Evolutionary conservation across 257 asterid genomes (phyloP), one percentile per base, ranked within the genome.

Genomic region (Haberlea rhodopensis): DNA sequence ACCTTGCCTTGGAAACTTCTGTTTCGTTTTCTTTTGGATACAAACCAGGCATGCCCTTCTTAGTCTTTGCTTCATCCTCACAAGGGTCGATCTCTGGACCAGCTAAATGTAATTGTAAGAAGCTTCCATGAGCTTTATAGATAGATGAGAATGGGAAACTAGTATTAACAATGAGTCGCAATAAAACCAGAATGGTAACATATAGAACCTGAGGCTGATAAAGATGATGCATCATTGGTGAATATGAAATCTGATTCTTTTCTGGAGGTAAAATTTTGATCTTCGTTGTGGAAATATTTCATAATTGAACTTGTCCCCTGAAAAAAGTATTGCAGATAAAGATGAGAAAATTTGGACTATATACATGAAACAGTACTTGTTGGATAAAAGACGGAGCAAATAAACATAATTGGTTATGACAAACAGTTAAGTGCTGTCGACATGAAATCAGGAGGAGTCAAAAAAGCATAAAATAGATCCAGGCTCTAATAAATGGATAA

Each of bases 261-360:
- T 26, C 13, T 31, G 21, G 78, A 60, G 65, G 76, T 57, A 66
- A 60, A 62, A 43, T 71, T 55, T 69, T 77, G 80, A 63, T 70
- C 74, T 73, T 60, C 80, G 75, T 75, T 79, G 66, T 70, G 81
- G 76, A 89, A 92, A 73, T 92, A 92, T 72, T 84, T 84, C 75
- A 68, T 75, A 67, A 92, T 92, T 71, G 97, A 85, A 62, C 76
- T 85, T 61, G 96, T 89, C 56, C 98, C 98, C 98, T 92, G 94
- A 61, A 68, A 78, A 75, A 73, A 65, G 68, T 67, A 74, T 66
- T 24, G 37, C 60, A 55, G 25, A 71, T 55, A 23, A 69, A 56
- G 65, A 31, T 49, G 58, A 34, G 53, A 66, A 57, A 37, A 61
- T 45, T 55, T 40, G 58, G 51, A 53, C 51, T 62, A 58, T 13